Conservation (phyloP, 495 filamentous ascomycete genomes). For the Sabuloglossum arenarium region DNA sequence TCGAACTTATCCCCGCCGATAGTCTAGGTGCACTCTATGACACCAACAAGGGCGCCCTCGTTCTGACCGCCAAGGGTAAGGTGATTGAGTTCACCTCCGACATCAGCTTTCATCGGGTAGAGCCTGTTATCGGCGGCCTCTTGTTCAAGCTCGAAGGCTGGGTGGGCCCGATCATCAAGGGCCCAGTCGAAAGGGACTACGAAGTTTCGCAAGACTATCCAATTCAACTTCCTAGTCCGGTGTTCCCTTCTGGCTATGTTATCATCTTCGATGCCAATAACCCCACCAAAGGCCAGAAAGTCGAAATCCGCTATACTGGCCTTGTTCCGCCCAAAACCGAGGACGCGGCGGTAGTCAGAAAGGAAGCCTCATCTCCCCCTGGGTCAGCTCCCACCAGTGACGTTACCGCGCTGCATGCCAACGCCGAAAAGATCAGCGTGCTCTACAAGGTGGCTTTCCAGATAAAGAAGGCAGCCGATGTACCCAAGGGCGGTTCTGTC, state of each 20-base stretch:
- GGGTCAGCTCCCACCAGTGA: neutral
- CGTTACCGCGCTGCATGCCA: neutral
- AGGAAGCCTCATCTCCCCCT: neutral
- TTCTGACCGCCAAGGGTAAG: neutral
- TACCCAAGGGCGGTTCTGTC: constrained; percentile 3
- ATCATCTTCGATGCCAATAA: neutral
- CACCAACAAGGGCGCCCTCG: neutral
- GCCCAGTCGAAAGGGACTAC: neutral
- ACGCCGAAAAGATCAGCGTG: neutral
- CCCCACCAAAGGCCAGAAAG: neutral
- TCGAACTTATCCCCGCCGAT: neutral
- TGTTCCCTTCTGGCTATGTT: neutral
- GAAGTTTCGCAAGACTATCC: neutral
- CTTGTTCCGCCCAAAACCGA: neutral
- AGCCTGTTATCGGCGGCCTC: neutral
- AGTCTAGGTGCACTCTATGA: neutral
- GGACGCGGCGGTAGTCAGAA: neutral
- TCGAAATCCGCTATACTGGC: neutral
- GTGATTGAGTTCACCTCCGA: neutral
- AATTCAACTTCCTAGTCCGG: neutral
- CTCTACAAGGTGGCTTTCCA: constrained; percentile 6
- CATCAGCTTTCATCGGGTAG: neutral
- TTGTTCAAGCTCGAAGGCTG: neutral
- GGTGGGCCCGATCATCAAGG: neutral
- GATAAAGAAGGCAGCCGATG: neutral